Evolutionary conservation across 495 filamentous ascomycete species (phyloP), one percentile per base, ranked within the genome.

Genomic region (Polyplosphaeria fusca): DNA sequence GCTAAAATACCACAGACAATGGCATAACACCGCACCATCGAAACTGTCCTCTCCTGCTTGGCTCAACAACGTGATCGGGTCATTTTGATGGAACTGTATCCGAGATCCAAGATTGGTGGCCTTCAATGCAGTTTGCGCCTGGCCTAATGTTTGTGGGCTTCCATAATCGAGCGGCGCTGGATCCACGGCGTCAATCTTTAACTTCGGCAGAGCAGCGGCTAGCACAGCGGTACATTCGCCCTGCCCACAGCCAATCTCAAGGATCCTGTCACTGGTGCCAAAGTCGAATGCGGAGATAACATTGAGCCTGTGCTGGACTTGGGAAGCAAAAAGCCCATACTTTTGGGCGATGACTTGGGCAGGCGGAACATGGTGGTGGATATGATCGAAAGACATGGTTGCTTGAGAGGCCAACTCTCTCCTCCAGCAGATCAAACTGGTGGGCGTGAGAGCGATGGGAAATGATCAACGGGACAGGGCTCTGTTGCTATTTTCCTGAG

Each of bases 201-300:
- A 14, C 18, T 2, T 20, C 2, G 30, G 26, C 16, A 51, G 2
- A 11, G 18, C 22, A 23, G 25, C 18, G 3, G 56, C 56, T 18
- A 53, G 56, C 3, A 47, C 16, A 16, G 56, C 28, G 19, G 56
- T 60, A 32, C 41, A 52, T 18, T 60, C 56, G 35, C 56, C 56
- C 23, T 60, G 56, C 14, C 56, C 56, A 32, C 49, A 60, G 19
- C 56, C 56, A 12, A 60, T 46, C 26, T 53, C 49, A 1, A 60
- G 48, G 16, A 60, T 47, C 1, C 25, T 4, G 7, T 18, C 14
- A 32, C 5, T n/a, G n/a, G 35, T 1, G 1, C n/a, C n/a, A 26
- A 58, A 43, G 23, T 11, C 2, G 38, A 44, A 60, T 40, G 23
- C 12, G 2, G 45, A 26, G 18, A 60, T 47, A 27, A 60, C 13